Conservation (phyloP, 2,329 filamentous ascomycete genomes). For the Neopestalotiopsis sp. region DNA sequence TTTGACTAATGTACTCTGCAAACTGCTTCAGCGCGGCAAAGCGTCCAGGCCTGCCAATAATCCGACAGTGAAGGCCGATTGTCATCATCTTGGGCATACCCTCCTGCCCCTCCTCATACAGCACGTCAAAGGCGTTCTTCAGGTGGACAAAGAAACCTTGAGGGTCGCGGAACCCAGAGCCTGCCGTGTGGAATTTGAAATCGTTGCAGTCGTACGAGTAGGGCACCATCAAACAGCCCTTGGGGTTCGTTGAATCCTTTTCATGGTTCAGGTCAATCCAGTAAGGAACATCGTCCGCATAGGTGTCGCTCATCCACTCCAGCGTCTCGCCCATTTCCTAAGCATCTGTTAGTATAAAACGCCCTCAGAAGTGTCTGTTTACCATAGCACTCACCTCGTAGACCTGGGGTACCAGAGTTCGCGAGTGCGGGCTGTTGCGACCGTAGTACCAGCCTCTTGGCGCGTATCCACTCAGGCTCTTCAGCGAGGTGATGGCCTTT, state of each 20-base stretch:
- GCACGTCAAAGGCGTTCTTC: constrained; percentile 57
- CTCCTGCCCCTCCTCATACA: constrained; percentile 56
- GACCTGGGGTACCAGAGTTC: constrained; percentile 51
- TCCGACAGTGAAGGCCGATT: constrained; percentile 43
- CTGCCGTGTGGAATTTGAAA: constrained; percentile 46
- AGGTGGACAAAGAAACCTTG: constrained; percentile 51
- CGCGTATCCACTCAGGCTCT: constrained; percentile 49
- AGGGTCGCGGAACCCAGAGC: constrained; percentile 51
- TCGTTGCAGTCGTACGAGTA: constrained; percentile 63
- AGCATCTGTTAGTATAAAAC: not conserved
- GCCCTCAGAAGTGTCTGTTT: no score
- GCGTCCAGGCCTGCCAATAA: constrained; percentile 57
- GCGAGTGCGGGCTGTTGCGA: constrained; percentile 48
- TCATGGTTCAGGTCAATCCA: constrained; percentile 60
- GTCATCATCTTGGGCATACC: constrained; percentile 64
- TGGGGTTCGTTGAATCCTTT: constrained; percentile 41
- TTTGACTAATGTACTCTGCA: constrained; percentile 47
- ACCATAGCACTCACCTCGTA: constrained; percentile 42
- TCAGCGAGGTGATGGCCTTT: constrained; percentile 46
- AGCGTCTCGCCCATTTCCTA: constrained; percentile 53
- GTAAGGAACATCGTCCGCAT: constrained; percentile 61
- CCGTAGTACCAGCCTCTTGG: constrained; percentile 58
- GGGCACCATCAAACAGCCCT: constrained; percentile 60
- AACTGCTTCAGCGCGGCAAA: constrained; percentile 57
- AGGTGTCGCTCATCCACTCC: constrained; percentile 55